These are phyloP conservation scores for Trichoderma pleuroti DNA, from an alignment of 2,329 filamentous ascomycete genomes.

Conservation along the genomic window DNA sequence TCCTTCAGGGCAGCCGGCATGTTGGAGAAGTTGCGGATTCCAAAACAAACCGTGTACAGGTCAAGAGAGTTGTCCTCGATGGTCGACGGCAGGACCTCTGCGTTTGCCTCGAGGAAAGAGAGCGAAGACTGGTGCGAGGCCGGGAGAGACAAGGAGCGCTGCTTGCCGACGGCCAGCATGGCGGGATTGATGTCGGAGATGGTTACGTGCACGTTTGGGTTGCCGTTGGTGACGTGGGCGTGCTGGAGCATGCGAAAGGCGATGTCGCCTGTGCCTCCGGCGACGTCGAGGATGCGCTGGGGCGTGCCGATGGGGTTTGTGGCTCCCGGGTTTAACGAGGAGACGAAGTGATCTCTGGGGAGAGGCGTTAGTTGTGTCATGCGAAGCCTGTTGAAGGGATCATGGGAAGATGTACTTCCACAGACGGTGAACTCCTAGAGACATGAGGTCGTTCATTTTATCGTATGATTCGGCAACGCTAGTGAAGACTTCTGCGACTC, in stretches of 20 bases:
- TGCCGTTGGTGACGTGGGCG: slow-evolving; percentile 71
- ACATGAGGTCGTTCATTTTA: slow-evolving; percentile 99
- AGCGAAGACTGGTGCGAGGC: slow-evolving; percentile 55
- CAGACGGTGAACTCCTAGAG: slow-evolving; percentile 88
- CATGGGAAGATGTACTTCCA: slow-evolving; percentile 65
- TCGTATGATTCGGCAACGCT: slow-evolving; percentile 94
- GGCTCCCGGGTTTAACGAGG: slow-evolving; percentile 79
- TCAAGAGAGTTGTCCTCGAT: slow-evolving; percentile 74
- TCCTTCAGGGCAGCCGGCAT: slow-evolving; percentile 79
- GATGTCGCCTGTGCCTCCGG: slow-evolving; percentile 95
- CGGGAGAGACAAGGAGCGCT: slow-evolving; percentile 63
- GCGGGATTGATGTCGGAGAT: slow-evolving; percentile 94
- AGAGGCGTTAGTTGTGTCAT: not conserved
- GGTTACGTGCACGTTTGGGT: slow-evolving; percentile 77
- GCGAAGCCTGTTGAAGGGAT: not conserved
- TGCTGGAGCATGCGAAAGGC: slow-evolving; percentile 95
- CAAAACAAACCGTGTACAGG: slow-evolving; percentile 95
- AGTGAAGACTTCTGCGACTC: slow-evolving; percentile 86
- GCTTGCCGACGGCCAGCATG: slow-evolving; percentile 86
- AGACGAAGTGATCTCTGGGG: slow-evolving; percentile 80
- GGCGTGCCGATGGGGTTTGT: slow-evolving; percentile 42
- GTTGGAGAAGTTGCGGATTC: slow-evolving; percentile 94
- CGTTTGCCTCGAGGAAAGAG: slow-evolving; percentile 84
- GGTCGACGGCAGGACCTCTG: slow-evolving; percentile 63
- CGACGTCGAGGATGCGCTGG: slow-evolving; percentile 86